Conservation (phyloP, 2,329 filamentous ascomycete genomes). For the Paecilomyces fulvus region DNA sequence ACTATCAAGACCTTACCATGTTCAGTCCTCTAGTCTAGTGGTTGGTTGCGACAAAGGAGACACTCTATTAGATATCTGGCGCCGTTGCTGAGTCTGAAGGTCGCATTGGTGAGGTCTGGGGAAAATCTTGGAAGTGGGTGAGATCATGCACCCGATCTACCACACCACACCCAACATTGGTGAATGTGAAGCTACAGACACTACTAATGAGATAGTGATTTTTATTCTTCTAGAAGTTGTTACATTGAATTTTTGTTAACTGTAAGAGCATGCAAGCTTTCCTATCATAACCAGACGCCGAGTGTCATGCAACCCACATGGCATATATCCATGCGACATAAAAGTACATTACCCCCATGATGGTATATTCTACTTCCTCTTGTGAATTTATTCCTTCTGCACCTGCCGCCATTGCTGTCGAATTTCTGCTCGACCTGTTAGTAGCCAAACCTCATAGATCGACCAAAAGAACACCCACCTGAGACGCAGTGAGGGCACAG, state of each 20-base stretch:
- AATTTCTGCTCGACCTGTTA: constrained; percentile 27
- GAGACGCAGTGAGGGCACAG: constrained; percentile 80
- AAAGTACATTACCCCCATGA: constrained; percentile 12
- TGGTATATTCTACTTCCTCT: not conserved
- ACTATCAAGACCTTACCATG: constrained; percentile 15
- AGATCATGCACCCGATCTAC: constrained; percentile 4
- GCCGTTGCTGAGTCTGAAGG: constrained; percentile 1
- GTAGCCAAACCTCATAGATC: not conserved
- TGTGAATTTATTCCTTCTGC: constrained; percentile 18
- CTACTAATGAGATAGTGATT: not conserved
- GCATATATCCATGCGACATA: constrained; percentile 17
- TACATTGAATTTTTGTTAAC: not conserved
- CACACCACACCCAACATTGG: not conserved
- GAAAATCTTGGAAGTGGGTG: constrained; percentile 5
- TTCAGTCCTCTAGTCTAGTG: constrained; percentile 1
- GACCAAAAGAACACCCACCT: constrained; percentile 48
- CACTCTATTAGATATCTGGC: not conserved
- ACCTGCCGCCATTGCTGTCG: constrained; percentile 37
- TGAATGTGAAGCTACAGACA: not conserved
- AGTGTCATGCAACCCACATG: constrained; percentile 24
- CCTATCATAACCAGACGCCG: constrained; percentile 26
- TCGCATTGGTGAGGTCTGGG: not conserved
- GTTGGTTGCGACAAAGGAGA: constrained; percentile 1
- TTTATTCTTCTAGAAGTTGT: not conserved
- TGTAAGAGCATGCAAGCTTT: constrained; percentile 8